phyloP scores from a whole-genome alignment of 371 early-diverging fungal genomes.

The Aphelidium insulamus region DNA sequence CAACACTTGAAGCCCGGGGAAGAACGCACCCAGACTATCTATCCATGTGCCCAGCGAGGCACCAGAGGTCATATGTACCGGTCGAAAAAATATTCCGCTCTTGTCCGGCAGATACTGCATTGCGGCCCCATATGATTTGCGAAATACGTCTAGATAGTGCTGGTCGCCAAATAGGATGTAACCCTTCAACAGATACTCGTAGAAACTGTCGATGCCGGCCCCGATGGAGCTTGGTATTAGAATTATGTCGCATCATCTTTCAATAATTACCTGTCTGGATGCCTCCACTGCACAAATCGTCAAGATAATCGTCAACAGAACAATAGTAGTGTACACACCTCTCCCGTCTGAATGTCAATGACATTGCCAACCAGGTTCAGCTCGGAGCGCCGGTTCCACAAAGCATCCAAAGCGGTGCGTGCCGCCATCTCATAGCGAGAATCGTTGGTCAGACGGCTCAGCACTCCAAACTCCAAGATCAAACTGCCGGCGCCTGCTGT shows the following conservation, averaged over 20 bases:
- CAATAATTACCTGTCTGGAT: neutral
- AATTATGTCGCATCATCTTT: conserved; percentile 5
- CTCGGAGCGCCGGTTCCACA: conserved; percentile 55
- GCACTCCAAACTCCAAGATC: conserved; percentile 78
- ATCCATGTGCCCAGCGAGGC: conserved; percentile 50
- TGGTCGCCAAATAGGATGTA: conserved; percentile 65
- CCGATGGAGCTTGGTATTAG: too few relatives aligned
- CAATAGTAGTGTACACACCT: too few relatives aligned
- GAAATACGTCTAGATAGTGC: conserved; percentile 49
- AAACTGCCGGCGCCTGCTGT: conserved; percentile 81
- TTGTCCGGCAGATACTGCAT: conserved; percentile 34
- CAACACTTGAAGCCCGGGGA: conserved; percentile 72
- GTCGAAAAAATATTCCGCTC: conserved; percentile 54
- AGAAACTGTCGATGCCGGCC: conserved; percentile 82
- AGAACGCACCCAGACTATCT: conserved; percentile 75
- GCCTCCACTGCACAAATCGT: too few relatives aligned
- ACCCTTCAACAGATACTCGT: conserved; percentile 77
- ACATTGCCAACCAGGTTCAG: conserved; percentile 63
- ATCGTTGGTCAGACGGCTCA: conserved; percentile 65
- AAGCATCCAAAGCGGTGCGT: conserved; percentile 31
- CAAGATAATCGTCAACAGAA: too few relatives aligned
- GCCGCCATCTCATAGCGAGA: conserved; percentile 56
- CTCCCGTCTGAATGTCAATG: conserved; percentile 39
- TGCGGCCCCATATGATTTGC: conserved; percentile 49
- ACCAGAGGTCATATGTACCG: conserved; percentile 55